These are phyloP conservation scores for Solanum dulcamara DNA, from an alignment of 257 asterid genomes.

Conservation along the genomic window DNA sequence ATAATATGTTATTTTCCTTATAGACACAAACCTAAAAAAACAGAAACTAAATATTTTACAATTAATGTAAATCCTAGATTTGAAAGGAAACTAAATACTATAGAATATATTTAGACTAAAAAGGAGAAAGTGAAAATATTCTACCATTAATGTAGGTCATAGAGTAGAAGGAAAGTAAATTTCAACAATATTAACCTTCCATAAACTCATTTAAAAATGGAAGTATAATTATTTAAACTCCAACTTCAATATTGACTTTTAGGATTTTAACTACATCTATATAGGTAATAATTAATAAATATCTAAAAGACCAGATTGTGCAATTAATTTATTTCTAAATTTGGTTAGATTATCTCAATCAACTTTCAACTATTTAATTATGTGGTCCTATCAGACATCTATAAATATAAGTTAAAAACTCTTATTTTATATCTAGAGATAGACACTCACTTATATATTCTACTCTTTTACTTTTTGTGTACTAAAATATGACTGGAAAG, in stretches of 20 bases:
- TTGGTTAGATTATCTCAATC: neutral
- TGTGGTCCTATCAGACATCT: neutral
- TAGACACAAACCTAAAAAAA: neutral
- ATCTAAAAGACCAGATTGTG: too few relatives aligned
- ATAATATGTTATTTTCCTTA: neutral
- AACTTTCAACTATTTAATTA: neutral
- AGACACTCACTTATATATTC: neutral
- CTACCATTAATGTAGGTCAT: neutral
- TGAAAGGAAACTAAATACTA: neutral
- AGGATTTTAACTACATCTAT: too few relatives aligned
- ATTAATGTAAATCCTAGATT: too few relatives aligned
- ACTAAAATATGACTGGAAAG: neutral
- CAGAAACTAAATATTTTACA: too few relatives aligned
- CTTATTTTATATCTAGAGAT: neutral
- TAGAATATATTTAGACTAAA: neutral
- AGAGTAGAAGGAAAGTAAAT: neutral
- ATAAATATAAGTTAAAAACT: neutral
- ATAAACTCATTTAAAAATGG: neutral
- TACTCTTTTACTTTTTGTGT: neutral
- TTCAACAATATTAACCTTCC: neutral
- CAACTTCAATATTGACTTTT: neutral
- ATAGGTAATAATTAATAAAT: too few relatives aligned
- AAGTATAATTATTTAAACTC: neutral
- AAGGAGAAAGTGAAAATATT: neutral
- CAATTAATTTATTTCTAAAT: neutral